Conservation (phyloP, 2,329 filamentous ascomycete genomes). For the Fusarium algeriense region DNA sequence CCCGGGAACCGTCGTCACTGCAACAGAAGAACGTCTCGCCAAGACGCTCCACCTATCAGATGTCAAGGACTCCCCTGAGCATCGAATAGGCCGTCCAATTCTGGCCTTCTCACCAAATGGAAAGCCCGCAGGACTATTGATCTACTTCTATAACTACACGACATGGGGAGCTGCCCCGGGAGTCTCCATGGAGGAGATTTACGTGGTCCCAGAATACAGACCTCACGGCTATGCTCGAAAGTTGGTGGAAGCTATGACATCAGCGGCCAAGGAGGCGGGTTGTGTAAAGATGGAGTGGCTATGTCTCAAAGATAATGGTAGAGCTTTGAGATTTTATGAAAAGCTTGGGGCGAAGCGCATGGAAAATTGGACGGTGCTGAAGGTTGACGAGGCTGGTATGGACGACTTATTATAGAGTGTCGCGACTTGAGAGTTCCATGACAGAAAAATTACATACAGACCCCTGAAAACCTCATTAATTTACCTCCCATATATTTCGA, state of each 20-base stretch:
- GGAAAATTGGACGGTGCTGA: slow-evolving; percentile 4
- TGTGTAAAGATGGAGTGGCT: slow-evolving; percentile 22
- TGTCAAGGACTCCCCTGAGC: not conserved
- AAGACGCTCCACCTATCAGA: not conserved
- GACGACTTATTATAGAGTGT: not conserved
- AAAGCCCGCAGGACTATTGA: not conserved
- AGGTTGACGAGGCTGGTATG: slow-evolving; percentile 7
- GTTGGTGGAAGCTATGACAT: slow-evolving; percentile 1
- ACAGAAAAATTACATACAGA: not conserved
- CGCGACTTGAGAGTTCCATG: rapidly evolving
- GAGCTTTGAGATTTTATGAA: slow-evolving; percentile 1
- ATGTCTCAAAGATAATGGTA: not conserved
- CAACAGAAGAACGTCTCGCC: not conserved
- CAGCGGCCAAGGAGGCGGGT: not conserved
- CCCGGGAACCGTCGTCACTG: not conserved
- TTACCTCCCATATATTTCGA: not conserved
- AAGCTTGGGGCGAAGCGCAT: slow-evolving; percentile 5
- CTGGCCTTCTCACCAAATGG: slow-evolving; percentile 1
- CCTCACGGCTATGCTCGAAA: slow-evolving; percentile 8
- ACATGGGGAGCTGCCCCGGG: slow-evolving; percentile 14
- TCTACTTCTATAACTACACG: slow-evolving; percentile 15
- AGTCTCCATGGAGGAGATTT: slow-evolving; percentile 12
- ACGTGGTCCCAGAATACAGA: not conserved
- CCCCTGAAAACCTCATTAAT: too few relatives aligned
- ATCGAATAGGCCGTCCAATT: not conserved